Evolutionary conservation across 75 land plant genomes (phyloP), one percentile per base, ranked within the genome.

Genomic region (Picea sitchensis): DNA sequence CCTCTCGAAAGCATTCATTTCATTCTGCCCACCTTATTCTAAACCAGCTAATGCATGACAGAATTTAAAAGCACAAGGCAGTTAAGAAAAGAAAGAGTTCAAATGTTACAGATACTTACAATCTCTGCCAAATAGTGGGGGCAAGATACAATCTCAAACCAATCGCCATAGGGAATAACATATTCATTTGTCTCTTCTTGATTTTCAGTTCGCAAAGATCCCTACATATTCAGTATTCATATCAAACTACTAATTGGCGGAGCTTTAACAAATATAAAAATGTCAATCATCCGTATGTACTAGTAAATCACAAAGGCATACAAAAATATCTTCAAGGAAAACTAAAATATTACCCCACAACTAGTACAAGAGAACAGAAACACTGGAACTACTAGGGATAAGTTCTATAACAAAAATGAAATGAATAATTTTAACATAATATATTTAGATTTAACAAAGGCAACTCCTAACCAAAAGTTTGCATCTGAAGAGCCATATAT

Each of bases 111-210:
- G 62, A 32, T 65, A 85, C 67, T 84, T 83, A 93, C 98, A 68
- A 95, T 88, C 79, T 95, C 98, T 58, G 98, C 95, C 58, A 95
- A 83, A 65, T 95, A 95, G 82, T 95, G 98, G 12, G 98, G 94
- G 78, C 84, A 88, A n/a, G 98, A 95, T 36, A 95, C 98, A 81
- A 81, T 51, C 78, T 93, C 91, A 82, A 95, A 95, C 98, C 95
- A 95, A 68, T 94, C 96, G 15, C 98, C 98, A 78, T 78, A 65
- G 47, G 98, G 98, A 57, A 95, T 91, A 57, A 73, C 83, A 87
- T 95, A 93, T 12, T 87, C 84, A 61, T 83, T 79, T 21, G 26
- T 56, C 61, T 85, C 76, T 76, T 80, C 82, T 32, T 59, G 74
- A 20, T 71, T 58, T 11, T 58, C 80, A 47, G 82, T 78, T 23